phyloP scores from a whole-genome alignment of 495 filamentous ascomycete genomes.

The Monascus purpureus region DNA sequence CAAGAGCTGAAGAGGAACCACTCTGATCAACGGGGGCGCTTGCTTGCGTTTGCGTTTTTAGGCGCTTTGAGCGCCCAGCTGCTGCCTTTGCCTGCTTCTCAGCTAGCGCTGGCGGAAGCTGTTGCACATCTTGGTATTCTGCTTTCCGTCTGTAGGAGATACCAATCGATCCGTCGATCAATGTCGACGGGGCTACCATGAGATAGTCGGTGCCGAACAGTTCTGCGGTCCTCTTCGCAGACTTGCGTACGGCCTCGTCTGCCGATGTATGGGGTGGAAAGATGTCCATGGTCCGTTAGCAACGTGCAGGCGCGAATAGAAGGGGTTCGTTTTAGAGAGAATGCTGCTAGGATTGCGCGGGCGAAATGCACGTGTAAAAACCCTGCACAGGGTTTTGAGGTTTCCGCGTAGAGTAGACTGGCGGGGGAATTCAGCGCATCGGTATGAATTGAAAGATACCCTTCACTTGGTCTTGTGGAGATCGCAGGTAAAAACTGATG shows the following conservation, averaged over 20 bases:
- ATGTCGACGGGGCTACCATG: constrained; percentile 34
- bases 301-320: no score
- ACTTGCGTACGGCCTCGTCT: constrained; percentile 36
- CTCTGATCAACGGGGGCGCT: constrained; percentile 16
- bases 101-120: constrained; percentile 72
- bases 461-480: no score
- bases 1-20: constrained; percentile 30
- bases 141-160: constrained; percentile 47
- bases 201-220: constrained; percentile 45
- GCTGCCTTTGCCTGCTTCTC: constrained; percentile 65
- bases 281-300: constrained; percentile 21
- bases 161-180: constrained; percentile 28
- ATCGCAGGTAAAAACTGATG: no score
- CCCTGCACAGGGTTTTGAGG: no score
- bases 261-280: constrained; percentile 17
- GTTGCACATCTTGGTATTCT: constrained; percentile 73
- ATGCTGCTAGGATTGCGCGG: no score
- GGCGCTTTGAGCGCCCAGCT: constrained; percentile 42
- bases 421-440: no score
- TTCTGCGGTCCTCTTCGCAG: constrained; percentile 56
- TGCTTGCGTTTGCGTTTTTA: constrained; percentile 23
- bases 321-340: no score
- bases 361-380: no score
- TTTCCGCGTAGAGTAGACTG: no score
- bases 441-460: no score